Base-by-base conservation (phyloP, 2,329 filamentous ascomycete genomes). In the Akanthomyces dipterigenus region DNA sequence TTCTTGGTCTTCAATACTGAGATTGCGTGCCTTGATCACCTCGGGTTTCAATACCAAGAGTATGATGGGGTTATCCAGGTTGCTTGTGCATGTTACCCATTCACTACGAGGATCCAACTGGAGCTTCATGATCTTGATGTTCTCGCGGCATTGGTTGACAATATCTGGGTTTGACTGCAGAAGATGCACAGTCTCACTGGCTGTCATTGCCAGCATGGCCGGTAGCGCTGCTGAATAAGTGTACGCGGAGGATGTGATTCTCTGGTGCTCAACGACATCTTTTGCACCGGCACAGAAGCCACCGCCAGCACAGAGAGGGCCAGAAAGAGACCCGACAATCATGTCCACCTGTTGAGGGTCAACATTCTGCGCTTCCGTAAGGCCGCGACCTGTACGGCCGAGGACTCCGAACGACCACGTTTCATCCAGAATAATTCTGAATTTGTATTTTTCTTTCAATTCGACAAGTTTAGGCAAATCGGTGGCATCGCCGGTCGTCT, bases 371-470 rank as follows among this genome's bases (percentile, higher is more conserved):
- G 93, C 91, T 78, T 99, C 96, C 0, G 95, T 98, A 43, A 98
- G 81, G 63, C 95, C 95, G 57, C 92, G 88, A 22, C 95, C 96
- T 28, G 91, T 96, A 64, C 92, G 85, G 53, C 95, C 95, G 5
- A 99, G 83, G 20, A 98, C 90, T 63, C 93, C 96, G 72, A 98
- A 99, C 1, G 93, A 97, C 88, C 91, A 96, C 1, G 93, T 96
- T 79, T 99, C 95, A 73, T 99, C 95, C 42, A 99, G 86, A 66
- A 98, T 96, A 61, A 99, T 85, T 69, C 95, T 91, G 80, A 98
- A 99, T 78, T 97, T 99, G 83, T 98, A 97, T 73, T 89, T 90
- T 67, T 93, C 87, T 77, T 97, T 97, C 67, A 99, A 82, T 72
- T 96, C 93, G 65, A 98, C 90, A 68, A 99, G 84, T 71, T 88